Percentiles rank a stretch among this genome's conserved stretches.
Conservation (phyloP, 148 eudicot species). For the Pharnaceum exiguum region DNA sequence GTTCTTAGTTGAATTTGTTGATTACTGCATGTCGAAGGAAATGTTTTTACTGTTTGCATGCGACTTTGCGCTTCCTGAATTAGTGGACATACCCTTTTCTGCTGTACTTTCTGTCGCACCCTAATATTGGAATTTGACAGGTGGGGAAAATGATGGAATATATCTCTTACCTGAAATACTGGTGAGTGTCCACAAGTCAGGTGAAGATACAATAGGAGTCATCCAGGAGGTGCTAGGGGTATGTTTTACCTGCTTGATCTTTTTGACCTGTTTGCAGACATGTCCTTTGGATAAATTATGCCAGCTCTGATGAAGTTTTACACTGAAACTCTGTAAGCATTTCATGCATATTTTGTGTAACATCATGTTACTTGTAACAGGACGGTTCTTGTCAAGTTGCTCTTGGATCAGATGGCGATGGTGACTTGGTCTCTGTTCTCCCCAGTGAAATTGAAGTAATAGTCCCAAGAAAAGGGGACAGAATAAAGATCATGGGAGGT, state of each 20-base stretch:
- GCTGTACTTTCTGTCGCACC: neutral
- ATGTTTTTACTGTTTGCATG: too few species aligned
- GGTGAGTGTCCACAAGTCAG: conserved; percentile 77
- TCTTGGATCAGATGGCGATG: conserved; percentile 72
- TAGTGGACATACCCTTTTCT: neutral
- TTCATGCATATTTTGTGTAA: neutral
- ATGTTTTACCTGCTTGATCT: conserved; percentile 19
- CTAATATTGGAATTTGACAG: conserved; percentile 30
- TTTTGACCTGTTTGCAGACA: neutral
- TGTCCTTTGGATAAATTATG: too few species aligned
- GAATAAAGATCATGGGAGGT: conserved; percentile 92
- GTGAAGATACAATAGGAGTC: conserved; percentile 69
- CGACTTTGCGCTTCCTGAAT: too few species aligned
- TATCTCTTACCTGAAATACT: conserved; percentile 85
- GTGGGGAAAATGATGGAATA: conserved; percentile 82
- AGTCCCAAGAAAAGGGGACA: conserved; percentile 76
- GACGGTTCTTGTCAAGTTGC: conserved; percentile 85
- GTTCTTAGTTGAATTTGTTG: too few species aligned
- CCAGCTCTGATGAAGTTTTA: too few species aligned
- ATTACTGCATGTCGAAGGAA: too few species aligned
- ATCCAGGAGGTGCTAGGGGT: conserved; percentile 85
- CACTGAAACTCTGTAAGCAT: neutral
- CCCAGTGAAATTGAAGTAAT: conserved; percentile 72
- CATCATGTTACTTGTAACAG: conserved; percentile 24
- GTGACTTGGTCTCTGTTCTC: conserved; percentile 46